Percentiles rank a stretch among this genome's conserved stretches.
These are phyloP conservation scores for Kitagawia praeruptora DNA, from an alignment of 129 eudicot genomes.

Conservation along the genomic window DNA sequence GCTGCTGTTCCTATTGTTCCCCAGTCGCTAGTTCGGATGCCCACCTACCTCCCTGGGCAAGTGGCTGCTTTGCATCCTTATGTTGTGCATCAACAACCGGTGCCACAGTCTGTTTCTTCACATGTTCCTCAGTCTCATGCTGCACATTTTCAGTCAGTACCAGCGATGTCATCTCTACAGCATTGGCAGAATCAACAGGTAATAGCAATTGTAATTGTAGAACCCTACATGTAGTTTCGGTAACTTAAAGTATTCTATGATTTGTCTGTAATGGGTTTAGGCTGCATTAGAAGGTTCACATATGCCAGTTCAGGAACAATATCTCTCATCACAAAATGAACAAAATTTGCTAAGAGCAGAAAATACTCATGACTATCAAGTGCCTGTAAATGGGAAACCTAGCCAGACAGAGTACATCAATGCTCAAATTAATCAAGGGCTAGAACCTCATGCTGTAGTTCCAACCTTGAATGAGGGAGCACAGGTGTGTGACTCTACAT, in stretches of 20 bases:
- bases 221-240: neutral
- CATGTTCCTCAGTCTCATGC: conserved; percentile 60
- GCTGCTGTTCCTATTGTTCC: conserved; percentile 38
- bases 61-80: conserved; percentile 72
- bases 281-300: conserved; percentile 48
- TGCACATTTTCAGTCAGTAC: conserved; percentile 54
- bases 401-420: conserved; percentile 36
- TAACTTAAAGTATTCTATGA: conserved; percentile 1
- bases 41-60: conserved; percentile 75
- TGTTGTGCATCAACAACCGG: conserved; percentile 75
- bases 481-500: conserved; percentile 30
- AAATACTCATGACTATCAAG: conserved; percentile 43
- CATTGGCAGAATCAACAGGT: conserved; percentile 89
- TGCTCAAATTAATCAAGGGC: conserved; percentile 34
- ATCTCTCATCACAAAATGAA: conserved; percentile 44
- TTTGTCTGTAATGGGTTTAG: conserved; percentile 22
- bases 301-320: conserved; percentile 40
- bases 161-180: conserved; percentile 52
- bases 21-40: conserved; percentile 74
- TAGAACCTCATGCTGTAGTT: conserved; percentile 35
- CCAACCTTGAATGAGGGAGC: conserved; percentile 40
- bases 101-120: conserved; percentile 55
- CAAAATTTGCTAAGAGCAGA: conserved; percentile 39
- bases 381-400: conserved; percentile 57
- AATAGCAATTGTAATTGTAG: neutral